These are phyloP conservation scores for Taxillus chinensis DNA, from an alignment of 164 flowering plant species.

Conservation along the genomic window DNA sequence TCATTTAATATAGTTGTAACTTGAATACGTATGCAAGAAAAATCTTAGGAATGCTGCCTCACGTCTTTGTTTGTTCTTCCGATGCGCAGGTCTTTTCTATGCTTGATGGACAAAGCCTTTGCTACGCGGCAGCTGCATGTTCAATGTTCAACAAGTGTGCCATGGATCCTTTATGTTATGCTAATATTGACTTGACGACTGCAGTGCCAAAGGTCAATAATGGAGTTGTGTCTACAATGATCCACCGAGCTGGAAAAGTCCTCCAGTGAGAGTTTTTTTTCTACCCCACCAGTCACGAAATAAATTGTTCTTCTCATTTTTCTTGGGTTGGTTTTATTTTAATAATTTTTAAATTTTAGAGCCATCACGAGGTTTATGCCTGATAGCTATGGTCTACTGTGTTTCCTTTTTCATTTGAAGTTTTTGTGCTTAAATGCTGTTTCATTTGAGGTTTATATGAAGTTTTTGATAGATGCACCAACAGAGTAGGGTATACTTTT, in stretches of 20 bases:
- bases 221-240: slow-evolving; percentile 67
- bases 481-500: too few relatives aligned
- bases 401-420: too few relatives aligned
- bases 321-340: neutral
- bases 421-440: too few relatives aligned
- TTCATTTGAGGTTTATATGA: too few relatives aligned
- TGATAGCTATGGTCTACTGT: too few relatives aligned
- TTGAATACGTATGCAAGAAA: too few relatives aligned
- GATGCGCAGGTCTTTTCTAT: slow-evolving; percentile 68
- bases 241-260: slow-evolving; percentile 71
- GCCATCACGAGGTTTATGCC: too few relatives aligned
- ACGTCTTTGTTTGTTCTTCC: neutral
- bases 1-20: too few relatives aligned
- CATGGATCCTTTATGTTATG: slow-evolving; percentile 72
- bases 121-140: slow-evolving; percentile 72
- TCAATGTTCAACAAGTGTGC: slow-evolving; percentile 81
- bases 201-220: slow-evolving; percentile 69
- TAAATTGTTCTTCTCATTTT: neutral
- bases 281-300: neutral
- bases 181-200: slow-evolving; percentile 68
- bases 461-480: too few relatives aligned
- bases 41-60: too few relatives aligned
- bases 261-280: slow-evolving; percentile 46
- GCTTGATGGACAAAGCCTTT: slow-evolving; percentile 82
- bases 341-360: too few relatives aligned